Evolutionary conservation across 805 yeast genomes (phyloP).

Genomic region (Schizosaccharomyces japonicus): DNA sequence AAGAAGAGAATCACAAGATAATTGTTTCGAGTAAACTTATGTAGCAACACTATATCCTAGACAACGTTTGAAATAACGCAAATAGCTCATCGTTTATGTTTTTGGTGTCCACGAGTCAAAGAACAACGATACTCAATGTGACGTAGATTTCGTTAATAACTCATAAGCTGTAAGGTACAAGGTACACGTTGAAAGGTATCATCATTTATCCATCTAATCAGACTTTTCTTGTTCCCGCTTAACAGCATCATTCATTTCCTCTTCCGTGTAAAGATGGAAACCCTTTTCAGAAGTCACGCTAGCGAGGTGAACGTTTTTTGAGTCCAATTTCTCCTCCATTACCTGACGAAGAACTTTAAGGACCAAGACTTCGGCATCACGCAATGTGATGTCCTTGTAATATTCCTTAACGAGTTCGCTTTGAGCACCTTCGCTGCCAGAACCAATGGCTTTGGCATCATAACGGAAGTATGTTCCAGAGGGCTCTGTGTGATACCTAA

Average conservation of each 20-base stretch:
- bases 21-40: too few relatives aligned
- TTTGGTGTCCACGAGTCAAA: too few relatives aligned
- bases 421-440: conserved; percentile 98
- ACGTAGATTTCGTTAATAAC: too few relatives aligned
- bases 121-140: too few relatives aligned
- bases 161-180: not conserved
- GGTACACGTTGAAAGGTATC: conserved; percentile 15
- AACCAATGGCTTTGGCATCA: conserved; percentile 96
- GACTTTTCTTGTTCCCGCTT: conserved; percentile 23
- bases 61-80: too few relatives aligned
- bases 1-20: too few relatives aligned
- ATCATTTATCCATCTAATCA: too few relatives aligned
- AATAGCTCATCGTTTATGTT: too few relatives aligned
- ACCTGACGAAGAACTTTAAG: conserved; percentile 85
- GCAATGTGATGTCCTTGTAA: conserved; percentile 66
- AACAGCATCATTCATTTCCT: conserved; percentile 60
- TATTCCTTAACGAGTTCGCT: conserved; percentile 91
- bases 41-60: too few relatives aligned
- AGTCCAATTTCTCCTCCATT: conserved; percentile 94
- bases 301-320: conserved; percentile 85
- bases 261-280: conserved; percentile 62
- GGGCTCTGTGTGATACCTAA: conserved; percentile 79
- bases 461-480: conserved; percentile 93
- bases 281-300: conserved; percentile 72
- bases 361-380: conserved; percentile 77